These are phyloP conservation scores for Vinca minor DNA, from an alignment of 257 asterid genomes.

Conservation along the genomic window DNA sequence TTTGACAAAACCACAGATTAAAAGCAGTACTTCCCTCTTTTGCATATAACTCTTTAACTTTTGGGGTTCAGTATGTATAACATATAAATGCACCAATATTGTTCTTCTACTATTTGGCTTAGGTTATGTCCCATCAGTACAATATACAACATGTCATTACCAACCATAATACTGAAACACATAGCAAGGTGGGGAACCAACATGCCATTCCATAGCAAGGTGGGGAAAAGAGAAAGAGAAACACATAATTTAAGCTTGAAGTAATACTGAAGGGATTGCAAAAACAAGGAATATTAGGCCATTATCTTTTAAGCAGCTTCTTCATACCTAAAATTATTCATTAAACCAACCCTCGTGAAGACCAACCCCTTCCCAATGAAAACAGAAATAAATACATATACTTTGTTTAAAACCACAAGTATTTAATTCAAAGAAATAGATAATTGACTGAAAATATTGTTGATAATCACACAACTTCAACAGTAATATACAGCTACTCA, in stretches of 20 bases:
- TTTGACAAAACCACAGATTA: not conserved
- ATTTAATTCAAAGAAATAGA: not conserved
- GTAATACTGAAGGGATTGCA: not conserved
- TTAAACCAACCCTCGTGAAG: not conserved
- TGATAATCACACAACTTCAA: not conserved
- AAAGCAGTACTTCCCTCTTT: not conserved
- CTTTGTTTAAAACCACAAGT: not conserved
- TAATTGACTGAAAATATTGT: not conserved
- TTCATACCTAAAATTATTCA: not conserved
- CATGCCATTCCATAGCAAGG: too few species aligned
- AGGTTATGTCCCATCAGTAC: not conserved
- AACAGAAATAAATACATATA: not conserved
- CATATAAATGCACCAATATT: not conserved
- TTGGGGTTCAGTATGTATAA: not conserved
- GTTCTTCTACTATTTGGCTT: not conserved
- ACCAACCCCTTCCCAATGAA: not conserved
- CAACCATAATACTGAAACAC: too few species aligned
- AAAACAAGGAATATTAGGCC: not conserved
- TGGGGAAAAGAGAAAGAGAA: not conserved
- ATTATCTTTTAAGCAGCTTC: not conserved
- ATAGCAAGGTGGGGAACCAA: not conserved
- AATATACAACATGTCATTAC: not conserved
- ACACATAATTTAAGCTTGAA: not conserved
- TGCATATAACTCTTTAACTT: not conserved
- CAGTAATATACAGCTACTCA: not conserved